Evolutionary conservation across 2,329 filamentous ascomycete species (phyloP).

Genomic region (Bipolaris bicolor): DNA sequence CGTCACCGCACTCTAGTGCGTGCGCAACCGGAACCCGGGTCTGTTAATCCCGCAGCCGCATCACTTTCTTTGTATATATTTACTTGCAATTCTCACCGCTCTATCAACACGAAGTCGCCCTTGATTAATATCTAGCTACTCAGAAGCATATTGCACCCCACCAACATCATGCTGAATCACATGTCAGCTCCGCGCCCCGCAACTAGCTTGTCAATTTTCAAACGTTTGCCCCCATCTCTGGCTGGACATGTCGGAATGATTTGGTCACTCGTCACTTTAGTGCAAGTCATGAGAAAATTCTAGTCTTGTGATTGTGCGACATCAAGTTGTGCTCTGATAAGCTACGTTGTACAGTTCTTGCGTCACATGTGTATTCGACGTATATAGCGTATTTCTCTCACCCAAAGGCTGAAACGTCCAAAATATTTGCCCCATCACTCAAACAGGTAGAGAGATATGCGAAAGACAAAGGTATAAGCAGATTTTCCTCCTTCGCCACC

Average conservation of each 20-base stretch:
- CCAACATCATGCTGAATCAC: background rate
- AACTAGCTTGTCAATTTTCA: background rate
- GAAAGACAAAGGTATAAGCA: background rate
- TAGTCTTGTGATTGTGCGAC: too few species aligned
- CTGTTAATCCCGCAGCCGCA: conserved; percentile 17
- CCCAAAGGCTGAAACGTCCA: background rate
- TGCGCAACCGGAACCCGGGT: conserved; percentile 7
- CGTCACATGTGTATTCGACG: background rate
- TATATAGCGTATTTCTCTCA: background rate
- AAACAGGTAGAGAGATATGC: background rate
- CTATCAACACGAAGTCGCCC: background rate
- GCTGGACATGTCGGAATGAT: too few species aligned
- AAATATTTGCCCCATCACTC: background rate
- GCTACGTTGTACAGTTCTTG: too few species aligned
- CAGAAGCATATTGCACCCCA: background rate
- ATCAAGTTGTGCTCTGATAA: too few species aligned
- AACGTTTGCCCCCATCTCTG: background rate
- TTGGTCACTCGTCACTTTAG: too few species aligned
- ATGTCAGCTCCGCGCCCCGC: too few species aligned
- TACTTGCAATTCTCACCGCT: background rate
- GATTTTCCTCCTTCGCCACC: background rate
- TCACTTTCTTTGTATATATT: background rate
- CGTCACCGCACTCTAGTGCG: conserved; percentile 16
- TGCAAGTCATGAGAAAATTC: too few species aligned
- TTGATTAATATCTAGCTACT: background rate